Evolutionary conservation across 352 stramenopile species (phyloP), one percentile per base, ranked within the genome.

Genomic region (Vaucheria bursata): DNA sequence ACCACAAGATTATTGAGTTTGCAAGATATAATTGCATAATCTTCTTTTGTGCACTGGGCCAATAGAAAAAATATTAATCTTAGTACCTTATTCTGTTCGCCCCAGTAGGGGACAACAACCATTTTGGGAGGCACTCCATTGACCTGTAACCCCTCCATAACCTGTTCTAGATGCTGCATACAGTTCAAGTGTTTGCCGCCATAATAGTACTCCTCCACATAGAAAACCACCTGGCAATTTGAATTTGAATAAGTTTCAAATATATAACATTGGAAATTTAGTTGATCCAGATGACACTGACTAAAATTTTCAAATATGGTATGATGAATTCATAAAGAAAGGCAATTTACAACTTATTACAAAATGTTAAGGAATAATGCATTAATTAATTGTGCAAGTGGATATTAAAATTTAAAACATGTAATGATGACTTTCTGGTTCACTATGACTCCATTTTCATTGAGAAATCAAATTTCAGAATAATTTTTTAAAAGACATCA

Each of bases 191-290:
- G 74, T 64, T 53, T 71, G 6, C 77, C 77, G 53, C 71, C 72
- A 53, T 82, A 82, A 29, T 68, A 50, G 77, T 82, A 82, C 5
- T 59, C 77, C 25, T 73, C 40, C 31, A 38, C 75, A 73, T 79
- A 82, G 35, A 82, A 82, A 34, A 82, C 52, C 0, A 82, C 25
- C 65, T 72, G 65, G n/a, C n/a, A n/a, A n/a, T n/a, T n/a, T n/a
- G n/a, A n/a, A n/a, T n/a, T n/a, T n/a, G n/a, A n/a, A n/a, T n/a
- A n/a, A n/a, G n/a, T n/a, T n/a, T n/a, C n/a, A n/a, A n/a, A n/a
- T n/a, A n/a, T n/a, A n/a, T n/a, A n/a, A n/a, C n/a, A n/a, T n/a
- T n/a, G n/a, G n/a, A n/a, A n/a, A n/a, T n/a, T n/a, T n/a, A n/a
- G n/a, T n/a, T n/a, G n/a, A n/a, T n/a, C n/a, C n/a, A n/a, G n/a